Conservation (phyloP, 495 filamentous ascomycete genomes). For the Choiromyces venosus region DNA sequence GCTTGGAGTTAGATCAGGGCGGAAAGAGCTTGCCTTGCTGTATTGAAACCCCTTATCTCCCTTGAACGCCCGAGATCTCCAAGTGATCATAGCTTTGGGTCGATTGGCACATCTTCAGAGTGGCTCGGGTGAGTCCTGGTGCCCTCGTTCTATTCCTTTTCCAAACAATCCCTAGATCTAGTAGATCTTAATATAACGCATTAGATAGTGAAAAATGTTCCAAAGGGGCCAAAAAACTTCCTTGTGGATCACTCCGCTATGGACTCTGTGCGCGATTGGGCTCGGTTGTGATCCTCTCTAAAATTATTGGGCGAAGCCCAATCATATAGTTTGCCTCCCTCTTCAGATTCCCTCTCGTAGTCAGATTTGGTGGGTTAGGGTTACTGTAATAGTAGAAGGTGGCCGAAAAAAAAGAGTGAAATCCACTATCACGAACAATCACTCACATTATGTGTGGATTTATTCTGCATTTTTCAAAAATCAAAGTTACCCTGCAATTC, state of each 20-base stretch:
- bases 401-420: too few relatives aligned
- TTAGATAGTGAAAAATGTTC: not conserved
- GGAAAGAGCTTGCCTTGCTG: not conserved
- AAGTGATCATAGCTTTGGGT: not conserved
- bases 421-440: too few relatives aligned
- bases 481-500: too few relatives aligned
- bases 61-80: not conserved
- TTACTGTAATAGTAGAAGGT: too few relatives aligned
- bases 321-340: too few relatives aligned
- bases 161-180: not conserved
- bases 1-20: not conserved
- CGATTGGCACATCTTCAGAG: not conserved
- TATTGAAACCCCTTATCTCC: not conserved
- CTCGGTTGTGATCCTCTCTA: too few relatives aligned
- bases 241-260: not conserved
- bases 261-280: too few relatives aligned
- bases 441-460: too few relatives aligned
- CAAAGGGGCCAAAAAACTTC: not conserved
- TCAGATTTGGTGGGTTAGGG: too few relatives aligned
- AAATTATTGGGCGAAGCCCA: too few relatives aligned
- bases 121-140: not conserved
- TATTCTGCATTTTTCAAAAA: too few relatives aligned
- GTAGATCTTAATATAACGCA: not conserved
- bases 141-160: not conserved
- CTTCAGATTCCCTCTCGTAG: too few relatives aligned